Conservation (phyloP, 2,329 filamentous ascomycete genomes). For the Hymenotorrendiella dingleyae region DNA sequence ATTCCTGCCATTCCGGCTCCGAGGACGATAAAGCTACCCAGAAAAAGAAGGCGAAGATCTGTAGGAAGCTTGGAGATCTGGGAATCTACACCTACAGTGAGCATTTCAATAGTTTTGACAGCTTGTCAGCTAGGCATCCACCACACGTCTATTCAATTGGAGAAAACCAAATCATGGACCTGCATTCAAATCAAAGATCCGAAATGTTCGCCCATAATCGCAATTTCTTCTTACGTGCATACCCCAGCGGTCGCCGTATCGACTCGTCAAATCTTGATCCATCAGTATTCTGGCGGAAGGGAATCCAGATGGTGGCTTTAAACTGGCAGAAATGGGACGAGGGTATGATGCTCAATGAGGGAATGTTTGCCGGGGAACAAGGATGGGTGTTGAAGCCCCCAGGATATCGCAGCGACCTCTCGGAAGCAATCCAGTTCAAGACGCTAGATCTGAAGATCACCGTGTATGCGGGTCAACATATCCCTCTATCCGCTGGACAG, state of each 20-base stretch:
- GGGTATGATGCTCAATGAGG: conserved; percentile 94
- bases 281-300: conserved; percentile 77
- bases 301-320: conserved; percentile 83
- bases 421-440: conserved; percentile 34
- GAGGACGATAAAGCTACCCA: conserved; percentile 28
- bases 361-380: conserved; percentile 75
- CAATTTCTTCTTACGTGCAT: conserved; percentile 77
- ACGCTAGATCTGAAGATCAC: conserved; percentile 65
- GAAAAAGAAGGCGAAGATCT: conserved; percentile 50
- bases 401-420: conserved; percentile 53
- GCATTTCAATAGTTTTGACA: conserved; percentile 67
- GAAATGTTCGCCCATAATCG: conserved; percentile 77
- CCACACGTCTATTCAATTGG: conserved; percentile 64
- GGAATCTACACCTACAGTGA: conserved; percentile 85
- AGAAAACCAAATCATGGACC: conserved; percentile 57
- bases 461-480: conserved; percentile 69
- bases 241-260: conserved; percentile 77
- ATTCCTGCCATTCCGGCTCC: conserved; percentile 26
- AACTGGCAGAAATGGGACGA: conserved; percentile 93
- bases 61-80: conserved; percentile 64
- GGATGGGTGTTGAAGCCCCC: conserved; percentile 84
- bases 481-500: conserved; percentile 58
- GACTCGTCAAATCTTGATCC: conserved; percentile 84
- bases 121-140: conserved; percentile 53
- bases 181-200: conserved; percentile 46